phyloP scores from a whole-genome alignment of 257 asterid species.

The Galeopsis tetrahit region DNA sequence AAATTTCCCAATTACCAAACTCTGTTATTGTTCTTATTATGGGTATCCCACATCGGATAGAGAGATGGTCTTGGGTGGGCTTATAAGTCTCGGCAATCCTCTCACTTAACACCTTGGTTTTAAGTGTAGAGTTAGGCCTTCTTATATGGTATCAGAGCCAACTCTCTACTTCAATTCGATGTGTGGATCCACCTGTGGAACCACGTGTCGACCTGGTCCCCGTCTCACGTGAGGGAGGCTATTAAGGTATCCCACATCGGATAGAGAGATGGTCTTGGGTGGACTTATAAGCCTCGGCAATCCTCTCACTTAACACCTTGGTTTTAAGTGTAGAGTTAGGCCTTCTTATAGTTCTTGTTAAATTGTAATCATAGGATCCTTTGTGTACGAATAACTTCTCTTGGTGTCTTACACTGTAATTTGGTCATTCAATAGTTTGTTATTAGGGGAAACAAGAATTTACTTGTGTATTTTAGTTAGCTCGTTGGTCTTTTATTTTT shows the following conservation, averaged over 20 bases:
- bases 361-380: background rate
- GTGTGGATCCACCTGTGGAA: no score
- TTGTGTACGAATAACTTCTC: background rate
- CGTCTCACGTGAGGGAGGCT: no score
- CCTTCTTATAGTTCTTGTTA: background rate
- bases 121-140: no score
- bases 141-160: no score
- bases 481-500: background rate
- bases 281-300: background rate
- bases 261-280: background rate
- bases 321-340: background rate
- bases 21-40: conserved; percentile 15
- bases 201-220: no score
- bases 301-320: no score
- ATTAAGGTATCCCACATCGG: no score
- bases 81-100: no score
- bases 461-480: background rate
- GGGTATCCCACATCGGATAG: no score
- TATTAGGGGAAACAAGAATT: background rate
- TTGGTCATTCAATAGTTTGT: background rate
- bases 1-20: background rate
- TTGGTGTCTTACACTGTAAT: background rate
- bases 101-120: no score
- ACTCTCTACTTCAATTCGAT: no score
- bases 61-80: no score